A percentile compares a stretch with the other conserved stretches of the same genome.
Evolutionary conservation across 129 eudicot species (phyloP).

Genomic region (Chrysanthemum seticuspe): DNA sequence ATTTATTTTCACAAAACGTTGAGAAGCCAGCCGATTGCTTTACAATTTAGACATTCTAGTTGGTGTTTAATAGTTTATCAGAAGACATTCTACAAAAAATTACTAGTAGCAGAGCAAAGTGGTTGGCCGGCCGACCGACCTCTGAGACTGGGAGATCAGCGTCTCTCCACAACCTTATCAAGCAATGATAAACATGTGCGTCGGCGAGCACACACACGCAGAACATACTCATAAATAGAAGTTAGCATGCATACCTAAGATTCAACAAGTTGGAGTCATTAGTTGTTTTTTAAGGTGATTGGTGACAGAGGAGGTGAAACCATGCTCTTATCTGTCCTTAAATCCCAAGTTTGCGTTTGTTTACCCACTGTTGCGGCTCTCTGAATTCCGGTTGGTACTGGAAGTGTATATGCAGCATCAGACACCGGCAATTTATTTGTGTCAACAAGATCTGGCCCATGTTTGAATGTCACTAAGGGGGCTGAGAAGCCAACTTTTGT

Average conservation of each 20-base stretch:
- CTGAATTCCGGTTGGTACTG: slow-evolving; percentile 50
- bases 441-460: slow-evolving; percentile 32
- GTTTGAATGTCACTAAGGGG: slow-evolving; percentile 50
- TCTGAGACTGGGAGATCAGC: no score
- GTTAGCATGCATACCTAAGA: slow-evolving; percentile 36
- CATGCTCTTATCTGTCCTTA: slow-evolving; percentile 32
- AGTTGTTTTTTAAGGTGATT: slow-evolving; percentile 27
- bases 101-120: no score
- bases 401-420: slow-evolving; percentile 43
- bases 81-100: no score
- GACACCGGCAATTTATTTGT: slow-evolving; percentile 20
- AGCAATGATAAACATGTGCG: neutral
- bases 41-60: no score
- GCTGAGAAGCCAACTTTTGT: slow-evolving; percentile 50
- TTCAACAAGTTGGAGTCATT: slow-evolving; percentile 27
- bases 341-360: slow-evolving; percentile 31
- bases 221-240: neutral
- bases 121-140: no score
- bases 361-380: slow-evolving; percentile 27
- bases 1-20: no score
- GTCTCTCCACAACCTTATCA: neutral
- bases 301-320: slow-evolving; percentile 59
- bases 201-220: neutral
- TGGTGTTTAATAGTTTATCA: no score
- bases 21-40: no score